These are phyloP conservation scores for Parasarocladium wereldwijsianum DNA, from an alignment of 2,329 filamentous ascomycete species.

Conservation along the genomic window DNA sequence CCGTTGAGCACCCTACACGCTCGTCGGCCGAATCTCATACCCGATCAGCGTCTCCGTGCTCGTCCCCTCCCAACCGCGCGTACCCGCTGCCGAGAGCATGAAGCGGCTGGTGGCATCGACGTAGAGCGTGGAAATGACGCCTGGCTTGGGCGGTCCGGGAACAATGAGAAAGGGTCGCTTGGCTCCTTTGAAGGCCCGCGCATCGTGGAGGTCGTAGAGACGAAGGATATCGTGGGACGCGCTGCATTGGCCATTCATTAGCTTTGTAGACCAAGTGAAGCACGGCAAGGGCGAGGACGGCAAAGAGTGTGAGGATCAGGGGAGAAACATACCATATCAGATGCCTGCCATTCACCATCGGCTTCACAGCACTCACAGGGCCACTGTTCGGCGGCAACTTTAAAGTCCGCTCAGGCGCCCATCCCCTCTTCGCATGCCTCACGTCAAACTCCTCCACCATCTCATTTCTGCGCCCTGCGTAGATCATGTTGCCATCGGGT, in stretches of 20 bases:
- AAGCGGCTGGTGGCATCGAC: slow-evolving; percentile 79
- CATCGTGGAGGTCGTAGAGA: slow-evolving; percentile 72
- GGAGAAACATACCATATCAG: slow-evolving; percentile 50
- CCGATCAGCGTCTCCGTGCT: slow-evolving; percentile 84
- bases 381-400: slow-evolving; percentile 84
- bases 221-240: slow-evolving; percentile 88
- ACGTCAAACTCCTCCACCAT: slow-evolving; percentile 91
- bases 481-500: slow-evolving; percentile 88
- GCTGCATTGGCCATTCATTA: slow-evolving; percentile 26
- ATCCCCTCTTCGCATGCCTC: slow-evolving; percentile 54
- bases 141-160: slow-evolving; percentile 68
- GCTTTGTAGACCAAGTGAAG: not conserved
- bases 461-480: slow-evolving; percentile 77
- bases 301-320: not conserved
- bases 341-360: slow-evolving; percentile 88
- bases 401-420: slow-evolving; percentile 62
- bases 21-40: slow-evolving; percentile 60
- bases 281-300: not conserved
- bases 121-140: slow-evolving; percentile 75
- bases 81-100: slow-evolving; percentile 85
- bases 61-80: slow-evolving; percentile 85
- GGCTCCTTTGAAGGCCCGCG: slow-evolving; percentile 51
- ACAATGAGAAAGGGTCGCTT: slow-evolving; percentile 92
- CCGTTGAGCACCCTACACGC: too few species aligned
- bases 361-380: slow-evolving; percentile 70